Evolutionary conservation across 768 basidiomycete genomes (phyloP).

Genomic region (Tricholoma matsutake): DNA sequence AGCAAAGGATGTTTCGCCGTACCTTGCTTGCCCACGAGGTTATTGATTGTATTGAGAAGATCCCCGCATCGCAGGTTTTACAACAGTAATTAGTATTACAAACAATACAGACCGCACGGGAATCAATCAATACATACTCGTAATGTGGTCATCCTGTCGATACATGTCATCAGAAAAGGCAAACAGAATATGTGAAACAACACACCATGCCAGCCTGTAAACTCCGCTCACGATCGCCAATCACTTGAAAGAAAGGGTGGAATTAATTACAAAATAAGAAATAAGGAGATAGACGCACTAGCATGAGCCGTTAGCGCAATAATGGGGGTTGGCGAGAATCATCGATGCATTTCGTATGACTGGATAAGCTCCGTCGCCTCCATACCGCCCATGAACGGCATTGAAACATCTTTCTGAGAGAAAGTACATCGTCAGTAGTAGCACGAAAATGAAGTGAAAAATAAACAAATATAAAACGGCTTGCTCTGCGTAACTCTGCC

Average conservation of each 20-base stretch:
- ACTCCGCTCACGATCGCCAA: slow-evolving; percentile 59
- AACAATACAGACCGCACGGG: not conserved
- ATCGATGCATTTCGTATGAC: slow-evolving; percentile 51
- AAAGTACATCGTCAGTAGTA: no score
- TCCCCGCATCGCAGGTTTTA: slow-evolving; percentile 83
- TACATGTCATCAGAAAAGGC: not conserved
- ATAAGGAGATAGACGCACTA: slow-evolving; percentile 50
- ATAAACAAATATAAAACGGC: slow-evolving; percentile 80
- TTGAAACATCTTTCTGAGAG: slow-evolving; percentile 41
- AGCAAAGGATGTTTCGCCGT: no score
- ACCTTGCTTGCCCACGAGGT: slow-evolving; percentile 72
- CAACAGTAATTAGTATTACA: slow-evolving; percentile 8
- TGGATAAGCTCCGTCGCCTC: slow-evolving; percentile 94
- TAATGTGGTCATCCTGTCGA: slow-evolving; percentile 68
- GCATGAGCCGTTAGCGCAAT: slow-evolving; percentile 97
- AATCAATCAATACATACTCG: slow-evolving; percentile 47
- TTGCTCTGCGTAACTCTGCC: slow-evolving; percentile 62
- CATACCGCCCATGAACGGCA: slow-evolving; percentile 99
- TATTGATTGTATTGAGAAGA: slow-evolving; percentile 77
- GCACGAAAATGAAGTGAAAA: slow-evolving; percentile 25
- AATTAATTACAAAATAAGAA: slow-evolving; percentile 2
- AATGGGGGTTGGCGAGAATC: slow-evolving; percentile 85
- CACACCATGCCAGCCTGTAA: slow-evolving; percentile 46
- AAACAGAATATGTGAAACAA: slow-evolving; percentile 4
- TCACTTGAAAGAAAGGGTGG: no score